Evolutionary conservation across 176 grass and related monocot species (phyloP).

Genomic region (Triticum aestivum): IWGSC_CS_RefSeq_v2.1 NC_057804.1:581878695-581879194

Average conservation of each 20-base stretch:
- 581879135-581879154: not conserved
- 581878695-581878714: too few species aligned
- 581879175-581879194: not conserved
- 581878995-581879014: not conserved
- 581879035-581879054: not conserved
- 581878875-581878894: conserved; percentile 11
- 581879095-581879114: not conserved
- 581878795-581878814: too few species aligned
- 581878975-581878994: not conserved
- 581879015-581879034: not conserved
- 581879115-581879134: not conserved
- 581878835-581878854: not conserved
- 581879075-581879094: not conserved
- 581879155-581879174: too few species aligned
- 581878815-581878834: too few species aligned
- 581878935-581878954: not conserved
- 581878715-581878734: too few species aligned
- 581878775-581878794: too few species aligned
- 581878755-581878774: too few species aligned
- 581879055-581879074: not conserved
- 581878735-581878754: too few species aligned
- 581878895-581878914: not conserved
- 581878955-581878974: not conserved
- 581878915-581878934: not conserved
- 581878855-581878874: not conserved